phyloP scores from a whole-genome alignment of 805 yeast species.

The Pichia kluyveri region DNA sequence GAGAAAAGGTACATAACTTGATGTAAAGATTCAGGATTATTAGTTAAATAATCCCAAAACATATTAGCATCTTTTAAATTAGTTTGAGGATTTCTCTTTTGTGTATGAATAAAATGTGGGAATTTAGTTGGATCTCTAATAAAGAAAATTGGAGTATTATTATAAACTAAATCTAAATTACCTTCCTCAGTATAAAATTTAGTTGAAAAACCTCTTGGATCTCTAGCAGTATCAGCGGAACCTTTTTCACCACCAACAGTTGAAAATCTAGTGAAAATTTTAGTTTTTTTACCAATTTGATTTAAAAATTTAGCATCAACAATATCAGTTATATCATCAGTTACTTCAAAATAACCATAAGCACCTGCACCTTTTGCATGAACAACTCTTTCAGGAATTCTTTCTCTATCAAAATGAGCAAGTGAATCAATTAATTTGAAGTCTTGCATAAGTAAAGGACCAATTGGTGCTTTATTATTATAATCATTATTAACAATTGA shows the following conservation, averaged over 20 bases:
- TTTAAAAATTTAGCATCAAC: constrained; percentile 63
- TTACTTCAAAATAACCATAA: constrained; percentile 76
- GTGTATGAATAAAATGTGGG: constrained; percentile 84
- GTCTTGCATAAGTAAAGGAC: constrained; percentile 77
- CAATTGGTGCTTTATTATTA: constrained; percentile 30
- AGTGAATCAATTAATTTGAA: constrained; percentile 70
- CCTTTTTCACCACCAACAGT: constrained; percentile 85
- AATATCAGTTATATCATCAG: constrained; percentile 73
- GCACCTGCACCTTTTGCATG: constrained; percentile 95
- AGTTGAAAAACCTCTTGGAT: constrained; percentile 78
- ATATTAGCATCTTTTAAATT: constrained; percentile 71
- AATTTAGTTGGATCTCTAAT: constrained; percentile 79
- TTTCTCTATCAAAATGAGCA: constrained; percentile 83
- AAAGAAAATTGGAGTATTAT: constrained; percentile 81
- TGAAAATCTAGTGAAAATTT: constrained; percentile 66
- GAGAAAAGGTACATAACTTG: constrained; percentile 67
- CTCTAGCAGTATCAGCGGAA: constrained; percentile 76
- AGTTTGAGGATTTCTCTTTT: constrained; percentile 77
- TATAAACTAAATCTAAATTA: constrained; percentile 75
- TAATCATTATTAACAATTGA: constrained; percentile 38
- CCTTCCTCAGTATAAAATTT: constrained; percentile 81
- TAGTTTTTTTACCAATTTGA: constrained; percentile 72
- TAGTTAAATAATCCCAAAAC: constrained; percentile 78
- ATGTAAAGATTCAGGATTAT: constrained; percentile 67
- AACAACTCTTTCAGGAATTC: constrained; percentile 88